Evolutionary conservation across 164 flowering plant species (phyloP).

Genomic region (Nymphaea colorata): DNA sequence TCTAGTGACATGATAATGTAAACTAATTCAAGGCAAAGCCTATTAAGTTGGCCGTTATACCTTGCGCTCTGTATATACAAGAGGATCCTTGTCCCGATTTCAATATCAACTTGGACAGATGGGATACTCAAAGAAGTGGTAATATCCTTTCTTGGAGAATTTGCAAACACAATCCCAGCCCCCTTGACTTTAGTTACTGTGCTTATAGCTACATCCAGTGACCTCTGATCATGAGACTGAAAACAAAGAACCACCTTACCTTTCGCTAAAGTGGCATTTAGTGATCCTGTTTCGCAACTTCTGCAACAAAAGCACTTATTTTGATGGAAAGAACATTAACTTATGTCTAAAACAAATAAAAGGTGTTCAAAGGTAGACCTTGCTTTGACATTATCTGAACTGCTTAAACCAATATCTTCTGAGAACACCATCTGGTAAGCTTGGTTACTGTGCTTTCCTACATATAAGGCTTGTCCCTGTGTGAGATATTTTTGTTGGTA

Average conservation of each 20-base stretch:
- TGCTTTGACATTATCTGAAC: constrained; percentile 23
- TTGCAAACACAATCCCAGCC: constrained; percentile 32
- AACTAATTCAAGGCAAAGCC: not conserved
- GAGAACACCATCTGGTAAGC: constrained; percentile 31
- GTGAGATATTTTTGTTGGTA: constrained; percentile 2
- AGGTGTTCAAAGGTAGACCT: constrained; percentile 12
- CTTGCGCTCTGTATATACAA: constrained; percentile 23
- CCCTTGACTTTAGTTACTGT: constrained; percentile 19
- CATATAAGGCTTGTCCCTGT: constrained; percentile 41
- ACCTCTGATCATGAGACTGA: constrained; percentile 26
- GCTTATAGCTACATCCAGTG: constrained; percentile 9
- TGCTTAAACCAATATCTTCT: constrained; percentile 23
- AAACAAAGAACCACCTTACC: constrained; percentile 50
- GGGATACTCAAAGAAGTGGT: constrained; percentile 14
- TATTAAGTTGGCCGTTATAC: constrained; percentile 9
- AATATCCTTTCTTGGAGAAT: constrained; percentile 27
- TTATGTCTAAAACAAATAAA: not conserved
- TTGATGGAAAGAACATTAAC: not conserved
- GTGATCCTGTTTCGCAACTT: constrained; percentile 23
- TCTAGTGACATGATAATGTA: not conserved
- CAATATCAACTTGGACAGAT: constrained; percentile 27
- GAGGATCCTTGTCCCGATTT: constrained; percentile 22
- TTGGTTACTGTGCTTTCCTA: constrained; percentile 15
- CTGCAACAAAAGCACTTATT: constrained; percentile 14
- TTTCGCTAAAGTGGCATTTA: constrained; percentile 32